Evolutionary conservation across 192 early-diverging fungal species (phyloP), one percentile per base, ranked within the genome.

Genomic region (Coemansia biformis): DNA sequence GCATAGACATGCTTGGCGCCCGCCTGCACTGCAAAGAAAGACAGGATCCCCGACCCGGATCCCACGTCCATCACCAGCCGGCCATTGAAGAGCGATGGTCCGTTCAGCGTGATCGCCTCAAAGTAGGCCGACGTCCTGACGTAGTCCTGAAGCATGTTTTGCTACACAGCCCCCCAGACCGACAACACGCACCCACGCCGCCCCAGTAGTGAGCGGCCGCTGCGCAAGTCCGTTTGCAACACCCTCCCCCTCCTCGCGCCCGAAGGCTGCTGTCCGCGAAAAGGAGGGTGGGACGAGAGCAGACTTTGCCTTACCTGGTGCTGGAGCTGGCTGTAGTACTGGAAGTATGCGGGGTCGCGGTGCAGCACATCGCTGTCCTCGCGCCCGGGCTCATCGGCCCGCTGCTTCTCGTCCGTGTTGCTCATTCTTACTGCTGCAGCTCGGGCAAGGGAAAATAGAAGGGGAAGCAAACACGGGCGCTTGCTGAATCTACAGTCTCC

Each of bases 101-200:
- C 77, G 64, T 96, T 96, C 30, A 83, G 63, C 6, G 90, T 53
- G 43, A 99, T 99, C 4, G 96, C 93, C 16, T 85, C 85, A 51
- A 91, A 86, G 67, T 96, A 99, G 18, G 89, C 80, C 8, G 89
- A 89, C n/a, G 96, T 99, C 24, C 96, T 78, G 15, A 99, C 86
- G 19, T 78, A 81, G 63, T 99, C 96, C 75, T 93, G 86, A 12
- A 98, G 82, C 94, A 98, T 96, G 67, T 97, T 97, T 82, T 94
- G 91, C 87, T n/a, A n/a, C n/a, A n/a, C 95, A 71, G n/a, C n/a
- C n/a, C n/a, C n/a, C n/a, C n/a, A n/a, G n/a, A n/a, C 3, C 17
- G 24, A 33, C 26, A 32, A 12, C 43, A 9, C 14, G 8, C 2
- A 44, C 9, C 26, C 2, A 44, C 0, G 26, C 43, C 21, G 34